Evolutionary conservation across 176 grass and related monocot species (phyloP), one percentile per base, ranked within the genome.

Genomic region (Tillandsia leiboldiana): DNA sequence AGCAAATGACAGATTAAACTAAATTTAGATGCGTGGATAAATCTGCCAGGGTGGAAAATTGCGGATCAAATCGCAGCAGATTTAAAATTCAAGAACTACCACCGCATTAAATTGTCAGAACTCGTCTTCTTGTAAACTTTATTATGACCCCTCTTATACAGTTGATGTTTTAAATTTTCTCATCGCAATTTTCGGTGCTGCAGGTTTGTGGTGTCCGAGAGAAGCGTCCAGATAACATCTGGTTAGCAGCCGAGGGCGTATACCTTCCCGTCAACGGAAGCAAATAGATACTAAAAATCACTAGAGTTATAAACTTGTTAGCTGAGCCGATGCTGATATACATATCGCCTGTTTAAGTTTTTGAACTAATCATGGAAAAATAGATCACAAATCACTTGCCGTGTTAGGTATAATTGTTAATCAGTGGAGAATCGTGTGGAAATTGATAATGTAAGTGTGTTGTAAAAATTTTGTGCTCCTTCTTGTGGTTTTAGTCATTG

Each of bases 121-220:
- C 33, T 42, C 7, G 33, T 42, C 33, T 42, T 42, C 33, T 42
- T 42, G 5, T 42, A 6, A 42, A 42, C 33, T 42, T 7, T 4
- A 42, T 42, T 42, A 42, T 42, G 33, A 69, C 20, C 2, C 10
- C 8, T 69, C 28, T 51, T 11, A 23, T 61, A 8, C 15, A 10
- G 18, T 61, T 9, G 17, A 61, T 23, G 13, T 9, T 61, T 61
- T 42, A 8, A 42, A 61, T 14, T 51, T 83, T 12, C 70, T 64
- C n/a, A 69, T 27, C 51, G 67, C 8, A 61, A 67, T 8, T 47
- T 70, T 73, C 63, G 49, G 56, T 75, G 47, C 11, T 73, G 57
- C 79, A 91, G 88, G 88, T 91, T 2, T 91, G 88, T 49, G 88
- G 88, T 47, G 81, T 87, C 66, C 59, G 61, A 51, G 82, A 91